Evolutionary conservation across 2,329 filamentous ascomycete species (phyloP).

Genomic region (Phaeomoniella chlamydospora): DNA sequence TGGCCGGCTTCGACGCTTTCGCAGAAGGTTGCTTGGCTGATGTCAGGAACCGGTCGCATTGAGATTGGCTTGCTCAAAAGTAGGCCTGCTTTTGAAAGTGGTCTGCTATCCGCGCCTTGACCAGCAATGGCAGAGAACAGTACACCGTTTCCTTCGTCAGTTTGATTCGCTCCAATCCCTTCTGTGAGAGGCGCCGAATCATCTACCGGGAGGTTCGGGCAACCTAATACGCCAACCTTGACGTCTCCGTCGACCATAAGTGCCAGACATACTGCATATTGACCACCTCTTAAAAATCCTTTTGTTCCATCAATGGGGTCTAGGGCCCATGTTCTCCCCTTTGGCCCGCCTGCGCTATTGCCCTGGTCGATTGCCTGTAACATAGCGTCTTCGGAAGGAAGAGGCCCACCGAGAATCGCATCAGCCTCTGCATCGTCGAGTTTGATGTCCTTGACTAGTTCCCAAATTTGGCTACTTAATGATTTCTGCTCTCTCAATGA

Average conservation of each 20-base stretch:
- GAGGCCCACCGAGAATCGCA: constrained; percentile 52
- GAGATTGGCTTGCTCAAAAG: constrained; percentile 47
- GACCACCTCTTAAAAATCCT: constrained; percentile 87
- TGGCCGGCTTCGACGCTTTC: constrained; percentile 92
- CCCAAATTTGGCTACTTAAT: constrained; percentile 68
- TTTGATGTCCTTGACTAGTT: constrained; percentile 58
- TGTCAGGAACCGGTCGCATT: constrained; percentile 64
- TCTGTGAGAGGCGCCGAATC: constrained; percentile 57
- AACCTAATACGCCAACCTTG: constrained; percentile 85
- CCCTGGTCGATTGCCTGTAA: constrained; percentile 53
- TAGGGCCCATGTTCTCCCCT: constrained; percentile 82
- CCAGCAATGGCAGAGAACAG: constrained; percentile 74
- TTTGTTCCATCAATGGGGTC: constrained; percentile 98
- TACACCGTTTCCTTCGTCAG: constrained; percentile 66
- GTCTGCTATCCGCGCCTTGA: constrained; percentile 65
- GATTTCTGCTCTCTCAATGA: constrained; percentile 57
- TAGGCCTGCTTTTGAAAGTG: constrained; percentile 40
- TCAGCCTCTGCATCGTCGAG: constrained; percentile 54
- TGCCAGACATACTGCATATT: constrained; percentile 90
- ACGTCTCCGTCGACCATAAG: constrained; percentile 88
- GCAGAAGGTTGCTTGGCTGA: constrained; percentile 78
- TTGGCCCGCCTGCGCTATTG: constrained; percentile 54
- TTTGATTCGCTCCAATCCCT: constrained; percentile 59
- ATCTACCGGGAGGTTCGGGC: constrained; percentile 85
- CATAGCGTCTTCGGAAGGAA: constrained; percentile 51